Evolutionary conservation across 495 filamentous ascomycete genomes (phyloP).

Genomic region (Penicillium verhagenii): DNA sequence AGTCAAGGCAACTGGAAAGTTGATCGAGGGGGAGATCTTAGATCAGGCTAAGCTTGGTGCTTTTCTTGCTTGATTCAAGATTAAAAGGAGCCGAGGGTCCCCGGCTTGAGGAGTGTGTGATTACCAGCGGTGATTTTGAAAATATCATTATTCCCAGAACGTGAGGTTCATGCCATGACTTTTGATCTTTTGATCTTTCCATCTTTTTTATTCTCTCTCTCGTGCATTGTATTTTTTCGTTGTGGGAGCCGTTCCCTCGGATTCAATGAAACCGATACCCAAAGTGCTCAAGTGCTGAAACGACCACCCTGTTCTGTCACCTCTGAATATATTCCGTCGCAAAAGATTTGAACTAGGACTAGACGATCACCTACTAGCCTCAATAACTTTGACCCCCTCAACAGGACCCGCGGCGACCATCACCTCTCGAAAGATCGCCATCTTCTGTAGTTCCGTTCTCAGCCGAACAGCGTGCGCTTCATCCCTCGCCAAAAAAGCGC

Average conservation of each 20-base stretch:
- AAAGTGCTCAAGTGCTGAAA: too few relatives aligned
- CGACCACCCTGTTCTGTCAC: too few relatives aligned
- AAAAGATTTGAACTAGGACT: too few relatives aligned
- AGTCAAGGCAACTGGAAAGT: slow-evolving; percentile 23
- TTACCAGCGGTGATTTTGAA: background rate
- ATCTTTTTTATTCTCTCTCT: background rate
- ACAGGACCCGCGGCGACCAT: slow-evolving; percentile 4
- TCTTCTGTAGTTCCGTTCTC: background rate
- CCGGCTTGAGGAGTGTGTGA: background rate
- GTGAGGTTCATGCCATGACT: background rate
- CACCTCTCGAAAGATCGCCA: background rate
- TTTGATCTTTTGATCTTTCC: too few relatives aligned
- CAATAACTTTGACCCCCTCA: background rate
- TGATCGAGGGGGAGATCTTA: slow-evolving; percentile 31
- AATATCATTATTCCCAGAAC: background rate
- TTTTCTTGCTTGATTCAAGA: slow-evolving; percentile 13
- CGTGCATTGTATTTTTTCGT: background rate
- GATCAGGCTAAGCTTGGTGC: slow-evolving; percentile 19
- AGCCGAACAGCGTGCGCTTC: slow-evolving; percentile 1
- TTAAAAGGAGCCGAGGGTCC: too few relatives aligned
- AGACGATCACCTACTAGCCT: background rate
- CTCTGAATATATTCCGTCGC: too few relatives aligned
- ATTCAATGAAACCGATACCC: too few relatives aligned
- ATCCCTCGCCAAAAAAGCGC: slow-evolving; percentile 7
- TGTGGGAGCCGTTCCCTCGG: background rate